Conservation (phyloP, 306 rosid species). For the Comarum palustre region DNA sequence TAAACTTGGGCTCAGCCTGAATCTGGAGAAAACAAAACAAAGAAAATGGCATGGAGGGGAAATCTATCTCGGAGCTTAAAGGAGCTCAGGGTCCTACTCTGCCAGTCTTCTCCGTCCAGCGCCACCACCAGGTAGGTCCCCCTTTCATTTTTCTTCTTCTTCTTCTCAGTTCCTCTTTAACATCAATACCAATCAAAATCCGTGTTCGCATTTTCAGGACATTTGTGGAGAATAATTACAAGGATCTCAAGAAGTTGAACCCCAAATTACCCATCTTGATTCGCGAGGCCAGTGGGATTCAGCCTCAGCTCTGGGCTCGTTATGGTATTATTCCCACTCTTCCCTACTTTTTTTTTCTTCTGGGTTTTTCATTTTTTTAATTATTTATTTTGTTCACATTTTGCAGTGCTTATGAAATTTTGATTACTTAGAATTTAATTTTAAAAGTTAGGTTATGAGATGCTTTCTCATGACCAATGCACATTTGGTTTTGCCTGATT, state of each 20-base stretch:
- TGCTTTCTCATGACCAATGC: neutral
- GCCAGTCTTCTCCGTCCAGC: conserved; percentile 92
- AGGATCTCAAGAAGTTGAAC: conserved; percentile 75
- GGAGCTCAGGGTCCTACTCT: conserved; percentile 84
- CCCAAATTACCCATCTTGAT: conserved; percentile 87
- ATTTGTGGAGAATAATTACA: conserved; percentile 81
- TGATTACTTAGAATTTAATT: neutral
- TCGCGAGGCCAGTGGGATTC: conserved; percentile 81
- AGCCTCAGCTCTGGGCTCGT: conserved; percentile 96
- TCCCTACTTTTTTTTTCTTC: neutral
- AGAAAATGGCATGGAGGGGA: conserved; percentile 87
- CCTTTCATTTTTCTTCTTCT: neutral
- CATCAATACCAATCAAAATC: neutral
- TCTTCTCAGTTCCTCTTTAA: neutral
- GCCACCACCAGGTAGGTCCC: conserved; percentile 75
- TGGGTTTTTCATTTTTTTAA: neutral
- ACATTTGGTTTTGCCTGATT: neutral
- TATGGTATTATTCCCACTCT: conserved; percentile 50
- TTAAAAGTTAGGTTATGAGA: neutral
- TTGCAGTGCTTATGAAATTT: neutral
- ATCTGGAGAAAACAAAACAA: too few species aligned
- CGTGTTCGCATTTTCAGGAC: conserved; percentile 41
- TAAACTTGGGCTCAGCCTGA: too few species aligned
- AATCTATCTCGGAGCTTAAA: conserved; percentile 62
- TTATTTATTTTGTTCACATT: neutral